phyloP scores from a whole-genome alignment of 23 red algal species.

The Gracilaria domingensis region DNA sequence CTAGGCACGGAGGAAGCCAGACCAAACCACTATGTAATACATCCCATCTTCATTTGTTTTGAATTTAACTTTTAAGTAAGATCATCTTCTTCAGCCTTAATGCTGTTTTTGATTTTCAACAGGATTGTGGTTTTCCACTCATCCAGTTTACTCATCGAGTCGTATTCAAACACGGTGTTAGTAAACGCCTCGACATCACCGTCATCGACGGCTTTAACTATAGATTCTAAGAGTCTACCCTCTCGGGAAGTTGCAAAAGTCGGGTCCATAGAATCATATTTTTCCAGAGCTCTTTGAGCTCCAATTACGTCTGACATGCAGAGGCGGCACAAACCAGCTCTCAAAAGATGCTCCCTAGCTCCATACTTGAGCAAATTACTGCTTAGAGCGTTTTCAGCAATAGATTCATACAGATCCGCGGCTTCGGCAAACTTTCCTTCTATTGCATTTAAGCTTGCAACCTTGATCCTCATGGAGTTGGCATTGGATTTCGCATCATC shows the following conservation, averaged over 20 bases:
- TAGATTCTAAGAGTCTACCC: slow-evolving; percentile 73
- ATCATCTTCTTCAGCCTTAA: slow-evolving; percentile 86
- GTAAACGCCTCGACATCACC: slow-evolving; percentile 92
- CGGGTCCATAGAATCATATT: slow-evolving; percentile 82
- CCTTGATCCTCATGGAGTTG: slow-evolving; percentile 88
- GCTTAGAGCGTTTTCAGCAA: slow-evolving; percentile 80
- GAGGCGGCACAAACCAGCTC: slow-evolving; percentile 84
- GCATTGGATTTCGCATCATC: slow-evolving; percentile 94
- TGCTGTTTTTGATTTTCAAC: slow-evolving; percentile 89
- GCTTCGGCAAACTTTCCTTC: slow-evolving; percentile 80
- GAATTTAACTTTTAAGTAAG: slow-evolving; percentile 60
- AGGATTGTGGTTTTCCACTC: slow-evolving; percentile 92
- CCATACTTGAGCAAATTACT: slow-evolving; percentile 86
- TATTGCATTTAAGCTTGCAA: slow-evolving; percentile 75
- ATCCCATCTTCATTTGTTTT: neutral
- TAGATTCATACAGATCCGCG: slow-evolving; percentile 83
- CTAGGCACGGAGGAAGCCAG: neutral
- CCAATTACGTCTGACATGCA: slow-evolving; percentile 84
- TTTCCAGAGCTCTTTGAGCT: slow-evolving; percentile 77
- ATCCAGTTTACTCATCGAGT: slow-evolving; percentile 91
- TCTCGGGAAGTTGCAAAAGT: slow-evolving; percentile 82
- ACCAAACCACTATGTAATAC: neutral
- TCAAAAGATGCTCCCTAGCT: slow-evolving; percentile 88
- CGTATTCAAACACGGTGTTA: slow-evolving; percentile 81
- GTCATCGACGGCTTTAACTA: slow-evolving; percentile 79